Evolutionary conservation across 2,329 filamentous ascomycete genomes (phyloP).

Genomic region (Claviceps maximensis): DNA sequence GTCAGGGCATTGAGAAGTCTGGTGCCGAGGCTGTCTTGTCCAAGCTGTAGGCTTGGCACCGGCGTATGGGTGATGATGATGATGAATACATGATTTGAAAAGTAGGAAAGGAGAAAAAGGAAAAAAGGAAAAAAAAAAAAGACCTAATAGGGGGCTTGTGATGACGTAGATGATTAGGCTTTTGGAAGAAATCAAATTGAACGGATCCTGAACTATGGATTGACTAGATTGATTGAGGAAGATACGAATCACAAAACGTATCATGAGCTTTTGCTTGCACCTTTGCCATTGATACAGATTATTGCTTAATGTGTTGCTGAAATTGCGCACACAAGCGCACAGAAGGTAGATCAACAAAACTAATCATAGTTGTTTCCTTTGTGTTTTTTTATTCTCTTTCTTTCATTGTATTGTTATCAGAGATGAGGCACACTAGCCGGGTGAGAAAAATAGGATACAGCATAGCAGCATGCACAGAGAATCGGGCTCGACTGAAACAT

Average conservation of each 20-base stretch:
- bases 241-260: too few species aligned
- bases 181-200: too few species aligned
- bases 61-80: background rate
- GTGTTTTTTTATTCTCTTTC: background rate
- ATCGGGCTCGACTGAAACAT: background rate
- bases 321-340: background rate
- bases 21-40: slow-evolving; percentile 41
- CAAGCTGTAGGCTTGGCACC: slow-evolving; percentile 28
- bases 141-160: too few species aligned
- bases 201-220: background rate
- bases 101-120: too few species aligned
- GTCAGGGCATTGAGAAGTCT: slow-evolving; percentile 32
- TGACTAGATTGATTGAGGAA: background rate
- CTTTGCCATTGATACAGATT: background rate
- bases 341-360: background rate
- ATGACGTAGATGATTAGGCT: too few species aligned
- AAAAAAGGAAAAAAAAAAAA: too few species aligned
- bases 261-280: background rate
- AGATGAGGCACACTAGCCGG: background rate
- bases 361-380: background rate
- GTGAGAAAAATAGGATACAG: background rate
- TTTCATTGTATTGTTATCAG: background rate
- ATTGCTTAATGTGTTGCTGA: too few species aligned
- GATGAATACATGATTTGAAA: background rate
- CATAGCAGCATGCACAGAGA: background rate